Evolutionary conservation across 2,329 filamentous ascomycete genomes (phyloP), one percentile per base, ranked within the genome.

Genomic region (Paradendryphiella salina): DNA sequence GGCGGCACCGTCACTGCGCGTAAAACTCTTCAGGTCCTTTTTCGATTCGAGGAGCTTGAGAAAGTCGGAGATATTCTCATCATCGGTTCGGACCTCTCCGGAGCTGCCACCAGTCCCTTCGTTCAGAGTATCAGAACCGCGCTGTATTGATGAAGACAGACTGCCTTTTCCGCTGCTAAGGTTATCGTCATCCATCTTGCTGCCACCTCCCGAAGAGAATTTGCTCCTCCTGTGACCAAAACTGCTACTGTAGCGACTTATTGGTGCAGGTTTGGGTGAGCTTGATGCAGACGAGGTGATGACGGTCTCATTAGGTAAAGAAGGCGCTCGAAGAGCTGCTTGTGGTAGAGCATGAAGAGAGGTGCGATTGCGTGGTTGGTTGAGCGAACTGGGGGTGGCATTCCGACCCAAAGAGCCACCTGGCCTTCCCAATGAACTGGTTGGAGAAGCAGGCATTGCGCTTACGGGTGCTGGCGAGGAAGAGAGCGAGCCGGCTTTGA

Each of bases 401-500:
- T 50, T 59, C n/a, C 65, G 56, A 5, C 63, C 58, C 7, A 64
- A 50, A 9, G 61, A 60, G 32, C 61, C 64, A 34, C 61, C 47
- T 11, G 65, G 67, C 49, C 77, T 73, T 45, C 73, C 72, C 18
- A 78, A 61, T 2, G 76, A 77, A 18, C 75, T 79, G 53, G 80
- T 76, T 23, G 82, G 82, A 6, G 81, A 84, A 5, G 76, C 75
- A n/a, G 78, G 77, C 33, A 80, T 75, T 33, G 79, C 76, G 4
- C 77, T 56, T n/a, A 66, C 74, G 23, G 77, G 74, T n/a, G 81
- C 79, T 14, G 92, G 93, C 4, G 92, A 96, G 3, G 89, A 90
- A 2, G 92, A 96, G n/a, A 97, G 79, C 1, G 93, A 95, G 9
- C 93, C 93, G 11, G 92, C 90, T 74, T 99, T 99, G 78, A 99